A percentile compares a stretch with the other conserved stretches of the same genome.
phyloP scores from a whole-genome alignment of 2,329 filamentous ascomycete genomes.

The Chaetomium olivaceum region DNA sequence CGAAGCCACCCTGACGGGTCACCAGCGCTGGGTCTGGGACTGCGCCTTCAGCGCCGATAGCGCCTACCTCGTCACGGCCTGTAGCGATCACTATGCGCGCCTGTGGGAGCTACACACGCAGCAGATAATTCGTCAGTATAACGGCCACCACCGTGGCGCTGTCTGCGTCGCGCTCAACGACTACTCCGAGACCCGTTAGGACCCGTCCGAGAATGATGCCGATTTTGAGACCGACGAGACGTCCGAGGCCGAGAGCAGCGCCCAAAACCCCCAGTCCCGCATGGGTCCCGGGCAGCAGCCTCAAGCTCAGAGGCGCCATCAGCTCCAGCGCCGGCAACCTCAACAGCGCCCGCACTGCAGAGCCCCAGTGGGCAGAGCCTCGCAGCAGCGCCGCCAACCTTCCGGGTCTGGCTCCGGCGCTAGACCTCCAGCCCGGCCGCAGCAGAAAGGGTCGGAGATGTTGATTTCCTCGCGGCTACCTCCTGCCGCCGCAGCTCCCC shows the following conservation, averaged over 20 bases:
- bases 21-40: slow-evolving; percentile 97
- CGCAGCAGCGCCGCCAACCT: neutral
- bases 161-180: slow-evolving; percentile 94
- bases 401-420: neutral
- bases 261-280: neutral
- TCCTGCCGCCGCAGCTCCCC: neutral
- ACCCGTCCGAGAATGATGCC: slow-evolving; percentile 13
- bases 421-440: neutral
- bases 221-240: neutral
- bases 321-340: neutral
- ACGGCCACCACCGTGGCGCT: slow-evolving; percentile 87
- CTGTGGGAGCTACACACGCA: slow-evolving; percentile 87
- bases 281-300: neutral
- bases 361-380: neutral
- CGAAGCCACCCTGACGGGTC: slow-evolving; percentile 82
- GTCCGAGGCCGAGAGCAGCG: neutral
- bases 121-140: slow-evolving; percentile 91
- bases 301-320: neutral
- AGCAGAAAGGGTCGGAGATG: neutral
- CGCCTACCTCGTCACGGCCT: slow-evolving; percentile 89
- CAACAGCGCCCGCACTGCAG: neutral
- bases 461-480: neutral
- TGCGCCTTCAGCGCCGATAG: slow-evolving; percentile 93
- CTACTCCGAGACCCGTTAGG: slow-evolving; percentile 61
- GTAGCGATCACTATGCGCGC: slow-evolving; percentile 88